Evolutionary conservation across 805 yeast species (phyloP).

Genomic region (Candida ficus): DNA sequence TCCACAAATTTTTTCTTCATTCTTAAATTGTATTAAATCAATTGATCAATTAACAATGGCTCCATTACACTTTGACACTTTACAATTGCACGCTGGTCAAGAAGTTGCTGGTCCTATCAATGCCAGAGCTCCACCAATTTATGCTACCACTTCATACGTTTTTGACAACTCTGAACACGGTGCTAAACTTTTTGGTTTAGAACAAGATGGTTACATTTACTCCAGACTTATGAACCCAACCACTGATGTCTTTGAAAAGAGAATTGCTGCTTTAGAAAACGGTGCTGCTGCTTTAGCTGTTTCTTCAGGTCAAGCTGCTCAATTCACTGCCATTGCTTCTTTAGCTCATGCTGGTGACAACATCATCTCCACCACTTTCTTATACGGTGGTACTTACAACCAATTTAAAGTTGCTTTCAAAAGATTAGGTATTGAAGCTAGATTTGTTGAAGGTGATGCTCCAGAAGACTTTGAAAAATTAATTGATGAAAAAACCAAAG

Average conservation of each 20-base stretch:
- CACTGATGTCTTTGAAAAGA: slow-evolving; percentile 80
- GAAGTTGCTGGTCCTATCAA: slow-evolving; percentile 52
- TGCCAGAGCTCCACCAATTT: slow-evolving; percentile 87
- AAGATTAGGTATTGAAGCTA: slow-evolving; percentile 78
- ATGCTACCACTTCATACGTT: slow-evolving; percentile 85
- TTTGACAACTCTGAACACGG: slow-evolving; percentile 89
- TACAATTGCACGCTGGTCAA: slow-evolving; percentile 96
- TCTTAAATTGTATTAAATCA: background rate
- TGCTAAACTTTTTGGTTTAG: slow-evolving; percentile 81
- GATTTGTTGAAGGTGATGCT: slow-evolving; percentile 79
- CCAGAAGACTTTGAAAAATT: slow-evolving; percentile 65
- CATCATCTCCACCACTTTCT: slow-evolving; percentile 75
- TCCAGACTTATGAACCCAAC: slow-evolving; percentile 93
- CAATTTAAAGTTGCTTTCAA: slow-evolving; percentile 91
- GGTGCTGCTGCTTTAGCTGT: slow-evolving; percentile 90
- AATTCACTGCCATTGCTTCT: slow-evolving; percentile 75
- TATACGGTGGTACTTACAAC: slow-evolving; percentile 96
- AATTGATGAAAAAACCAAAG: slow-evolving; percentile 83
- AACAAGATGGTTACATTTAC: slow-evolving; percentile 82
- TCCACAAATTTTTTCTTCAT: background rate
- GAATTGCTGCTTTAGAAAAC: slow-evolving; percentile 86
- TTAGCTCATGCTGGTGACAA: slow-evolving; percentile 88
- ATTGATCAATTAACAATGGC: slow-evolving; percentile 6
- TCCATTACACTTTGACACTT: slow-evolving; percentile 75
- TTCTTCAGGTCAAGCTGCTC: slow-evolving; percentile 97